Percentiles rank a stretch among this genome's conserved stretches.
These are phyloP conservation scores for Aquilaria yunnanensis DNA, from an alignment of 345 rosid genomes.

Conservation along the genomic window DNA sequence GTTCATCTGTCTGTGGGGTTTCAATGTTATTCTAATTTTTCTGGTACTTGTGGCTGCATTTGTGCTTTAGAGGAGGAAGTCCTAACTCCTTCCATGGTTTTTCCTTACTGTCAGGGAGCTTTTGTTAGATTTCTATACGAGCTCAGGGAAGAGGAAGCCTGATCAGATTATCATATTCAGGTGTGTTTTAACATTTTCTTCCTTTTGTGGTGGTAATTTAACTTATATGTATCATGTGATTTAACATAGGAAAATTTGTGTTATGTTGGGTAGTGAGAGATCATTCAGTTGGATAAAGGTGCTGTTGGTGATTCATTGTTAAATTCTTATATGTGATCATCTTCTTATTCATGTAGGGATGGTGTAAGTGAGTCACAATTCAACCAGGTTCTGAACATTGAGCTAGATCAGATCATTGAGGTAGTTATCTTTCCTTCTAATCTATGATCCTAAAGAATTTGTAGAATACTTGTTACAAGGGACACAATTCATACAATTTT, in stretches of 20 bases:
- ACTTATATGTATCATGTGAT: neutral
- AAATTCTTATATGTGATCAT: too few species aligned
- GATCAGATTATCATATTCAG: slow-evolving; percentile 82
- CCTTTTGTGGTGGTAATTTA: neutral
- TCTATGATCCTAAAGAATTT: neutral
- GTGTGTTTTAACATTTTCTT: neutral
- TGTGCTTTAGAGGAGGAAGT: neutral
- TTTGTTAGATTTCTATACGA: slow-evolving; percentile 66
- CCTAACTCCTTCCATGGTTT: neutral
- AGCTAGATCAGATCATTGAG: slow-evolving; percentile 80
- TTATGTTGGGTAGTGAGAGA: too few species aligned
- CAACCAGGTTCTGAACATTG: slow-evolving; percentile 76
- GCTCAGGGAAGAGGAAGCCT: slow-evolving; percentile 80
- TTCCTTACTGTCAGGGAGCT: slow-evolving; percentile 47
- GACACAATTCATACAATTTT: neutral
- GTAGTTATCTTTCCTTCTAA: slow-evolving; percentile 19
- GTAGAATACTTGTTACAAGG: neutral
- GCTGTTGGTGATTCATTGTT: too few species aligned
- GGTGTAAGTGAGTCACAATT: slow-evolving; percentile 95
- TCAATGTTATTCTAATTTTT: neutral
- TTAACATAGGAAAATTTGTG: neutral
- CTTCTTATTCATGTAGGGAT: slow-evolving; percentile 44
- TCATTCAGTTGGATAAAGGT: too few species aligned
- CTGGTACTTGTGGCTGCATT: neutral
- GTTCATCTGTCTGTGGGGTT: neutral